Base-by-base conservation (phyloP, 2,329 filamentous ascomycete species). In the Amauroascus niger region DNA sequence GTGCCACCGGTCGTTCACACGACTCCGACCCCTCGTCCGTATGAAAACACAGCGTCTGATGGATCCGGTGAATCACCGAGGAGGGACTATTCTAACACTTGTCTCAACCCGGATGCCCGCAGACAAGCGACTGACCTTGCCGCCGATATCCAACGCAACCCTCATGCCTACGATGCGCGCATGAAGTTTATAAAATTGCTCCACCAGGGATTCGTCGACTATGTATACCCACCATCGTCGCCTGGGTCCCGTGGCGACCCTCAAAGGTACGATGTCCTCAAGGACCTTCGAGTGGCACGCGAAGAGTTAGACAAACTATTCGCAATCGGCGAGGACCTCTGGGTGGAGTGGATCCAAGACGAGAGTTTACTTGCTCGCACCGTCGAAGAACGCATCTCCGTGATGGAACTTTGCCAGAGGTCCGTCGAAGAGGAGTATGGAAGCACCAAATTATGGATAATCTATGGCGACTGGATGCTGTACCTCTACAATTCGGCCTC, bases 281-380 rank as follows among this genome's bases (percentile, higher is more conserved):
- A 67, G 47, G 73, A 76, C 56, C 64, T 76, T 57, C 67, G 72
- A 35, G 69, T 64, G 20, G 73, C 74, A 3, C 75, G 80, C 55
- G 76, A 79, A 60, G 74, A 76, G 52, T 81, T 84, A 76, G 77
- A 80, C 59, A 76, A 77, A 50, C 75, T 80, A 18, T 84, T 83
- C 60, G 77, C 81, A 1, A 75, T 84, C 55, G 81, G 81, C 1
- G 81, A 84, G 63, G 74, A 79, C 40, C 69, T 83, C 49, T 84
- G 80, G 80, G 69, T 75, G 3, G 79, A 82, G 56, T 82, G 81
- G 74, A 76, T 84, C 41, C 74, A 79, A 58, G 81, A 84, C 58
- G 81, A 83, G 63, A 78, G 75, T 49, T 69, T 79, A 54, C 66
- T 83, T 50, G 80, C 80, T 24, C 71, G 69, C 18, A 74, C 74